Conservation (phyloP, 306 rosid genomes). For the Hylodesmum podocarpum region DNA sequence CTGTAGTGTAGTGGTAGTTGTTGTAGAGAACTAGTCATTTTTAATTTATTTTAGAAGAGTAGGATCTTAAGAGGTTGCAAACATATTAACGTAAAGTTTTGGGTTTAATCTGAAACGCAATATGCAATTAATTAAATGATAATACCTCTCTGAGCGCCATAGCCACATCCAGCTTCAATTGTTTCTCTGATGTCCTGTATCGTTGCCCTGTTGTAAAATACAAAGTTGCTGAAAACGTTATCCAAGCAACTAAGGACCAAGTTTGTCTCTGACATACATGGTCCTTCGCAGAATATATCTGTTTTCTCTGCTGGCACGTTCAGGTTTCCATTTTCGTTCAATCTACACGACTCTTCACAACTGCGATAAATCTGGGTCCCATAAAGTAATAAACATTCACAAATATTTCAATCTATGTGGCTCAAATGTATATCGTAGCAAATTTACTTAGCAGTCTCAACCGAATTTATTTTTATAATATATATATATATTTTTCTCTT, state of each 20-base stretch:
- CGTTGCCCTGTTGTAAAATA: conserved; percentile 78
- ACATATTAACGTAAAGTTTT: not conserved
- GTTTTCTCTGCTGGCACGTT: conserved; percentile 52
- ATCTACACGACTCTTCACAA: conserved; percentile 72
- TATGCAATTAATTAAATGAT: not conserved
- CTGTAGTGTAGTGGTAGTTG: too few relatives aligned
- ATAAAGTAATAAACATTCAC: not conserved
- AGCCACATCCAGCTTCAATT: conserved; percentile 67
- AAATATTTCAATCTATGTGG: not conserved
- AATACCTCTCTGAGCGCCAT: conserved; percentile 75
- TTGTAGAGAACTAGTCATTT: too few relatives aligned
- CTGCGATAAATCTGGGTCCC: conserved; percentile 59
- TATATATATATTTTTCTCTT: too few relatives aligned
- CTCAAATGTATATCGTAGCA: not conserved
- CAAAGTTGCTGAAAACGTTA: conserved; percentile 52
- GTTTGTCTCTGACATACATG: conserved; percentile 72
- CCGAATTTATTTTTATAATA: too few relatives aligned
- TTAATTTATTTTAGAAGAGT: too few relatives aligned
- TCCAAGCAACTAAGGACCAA: conserved; percentile 70
- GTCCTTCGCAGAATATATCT: conserved; percentile 63
- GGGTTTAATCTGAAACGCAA: not conserved
- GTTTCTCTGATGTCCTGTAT: conserved; percentile 61
- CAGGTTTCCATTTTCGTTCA: conserved; percentile 58
- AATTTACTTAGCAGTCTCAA: too few relatives aligned
- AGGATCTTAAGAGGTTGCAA: not conserved